Percentiles rank a stretch among this genome's conserved stretches.
phyloP scores from a whole-genome alignment of 352 stramenopile species.

The Pseudoperonospora humuli region DNA sequence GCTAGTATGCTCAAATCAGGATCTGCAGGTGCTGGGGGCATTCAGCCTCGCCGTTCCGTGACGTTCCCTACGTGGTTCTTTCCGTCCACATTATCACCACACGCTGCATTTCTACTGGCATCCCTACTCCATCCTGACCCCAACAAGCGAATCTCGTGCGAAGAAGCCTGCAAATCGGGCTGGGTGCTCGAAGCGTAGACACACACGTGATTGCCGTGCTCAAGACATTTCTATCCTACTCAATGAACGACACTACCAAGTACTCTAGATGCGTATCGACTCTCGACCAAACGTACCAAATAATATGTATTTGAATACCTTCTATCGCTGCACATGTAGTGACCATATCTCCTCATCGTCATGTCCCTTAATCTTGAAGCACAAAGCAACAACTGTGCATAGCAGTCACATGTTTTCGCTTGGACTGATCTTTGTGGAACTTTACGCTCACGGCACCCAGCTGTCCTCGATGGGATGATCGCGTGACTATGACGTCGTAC shows the following conservation, averaged over 20 bases:
- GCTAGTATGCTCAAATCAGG: slow-evolving; percentile 16
- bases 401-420: no score
- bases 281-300: slow-evolving; percentile 23
- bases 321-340: slow-evolving; percentile 4
- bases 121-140: slow-evolving; percentile 83
- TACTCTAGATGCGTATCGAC: slow-evolving; percentile 33
- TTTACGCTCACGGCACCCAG: no score
- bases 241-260: slow-evolving; percentile 15
- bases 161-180: slow-evolving; percentile 70
- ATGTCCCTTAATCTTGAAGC: not conserved
- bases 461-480: no score
- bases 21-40: slow-evolving; percentile 11
- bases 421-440: no score
- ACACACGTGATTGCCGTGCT: not conserved
- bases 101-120: slow-evolving; percentile 58
- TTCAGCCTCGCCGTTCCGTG: slow-evolving; percentile 32
- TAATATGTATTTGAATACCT: slow-evolving; percentile 36
- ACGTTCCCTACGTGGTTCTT: slow-evolving; percentile 83
- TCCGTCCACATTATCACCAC: slow-evolving; percentile 54
- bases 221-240: slow-evolving; percentile 21
- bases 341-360: not conserved
- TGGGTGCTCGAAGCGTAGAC: slow-evolving; percentile 53
- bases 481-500: no score
- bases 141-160: slow-evolving; percentile 64
- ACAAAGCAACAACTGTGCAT: not conserved